Evolutionary conservation across 208 protist species (phyloP).

Genomic region (Trypanosoma vivax): DNA sequence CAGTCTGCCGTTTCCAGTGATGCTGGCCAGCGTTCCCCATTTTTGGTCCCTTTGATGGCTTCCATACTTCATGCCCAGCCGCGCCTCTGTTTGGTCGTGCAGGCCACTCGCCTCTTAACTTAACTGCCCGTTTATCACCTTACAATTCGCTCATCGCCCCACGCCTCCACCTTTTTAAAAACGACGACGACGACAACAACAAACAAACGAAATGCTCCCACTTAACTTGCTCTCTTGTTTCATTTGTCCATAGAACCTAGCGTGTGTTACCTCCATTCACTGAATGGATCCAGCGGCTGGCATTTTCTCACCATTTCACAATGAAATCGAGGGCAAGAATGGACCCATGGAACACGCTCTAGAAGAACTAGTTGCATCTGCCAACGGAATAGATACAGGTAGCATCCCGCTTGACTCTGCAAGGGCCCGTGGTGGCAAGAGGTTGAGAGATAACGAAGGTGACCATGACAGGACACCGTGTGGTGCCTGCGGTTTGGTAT

Average conservation of each 20-base stretch:
- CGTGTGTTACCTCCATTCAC: not conserved
- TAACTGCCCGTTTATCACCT: no score
- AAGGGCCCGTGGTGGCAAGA: slow-evolving; percentile 1
- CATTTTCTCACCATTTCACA: slow-evolving; percentile 67
- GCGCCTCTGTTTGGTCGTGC: no score
- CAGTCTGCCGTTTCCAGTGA: no score
- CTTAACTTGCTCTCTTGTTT: slow-evolving; percentile 6
- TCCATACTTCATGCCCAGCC: no score
- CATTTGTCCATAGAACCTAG: not conserved
- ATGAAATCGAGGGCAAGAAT: slow-evolving; percentile 36
- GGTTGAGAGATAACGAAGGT: not conserved
- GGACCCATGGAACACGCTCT: slow-evolving; percentile 50
- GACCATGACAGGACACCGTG: slow-evolving; percentile 21
- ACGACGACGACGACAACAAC: not conserved
- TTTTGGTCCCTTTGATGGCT: no score
- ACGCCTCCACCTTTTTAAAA: no score
- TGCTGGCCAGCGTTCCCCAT: no score
- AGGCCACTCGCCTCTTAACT: no score
- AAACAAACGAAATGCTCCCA: not conserved
- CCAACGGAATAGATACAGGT: not conserved
- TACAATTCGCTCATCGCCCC: no score
- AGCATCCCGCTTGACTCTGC: not conserved
- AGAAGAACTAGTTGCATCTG: slow-evolving; percentile 16
- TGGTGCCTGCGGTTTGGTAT: slow-evolving; percentile 29
- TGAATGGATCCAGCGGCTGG: slow-evolving; percentile 68